These are phyloP conservation scores for Isatis lusitanica DNA, from an alignment of 441 rosid genomes.

Conservation along the genomic window DNA sequence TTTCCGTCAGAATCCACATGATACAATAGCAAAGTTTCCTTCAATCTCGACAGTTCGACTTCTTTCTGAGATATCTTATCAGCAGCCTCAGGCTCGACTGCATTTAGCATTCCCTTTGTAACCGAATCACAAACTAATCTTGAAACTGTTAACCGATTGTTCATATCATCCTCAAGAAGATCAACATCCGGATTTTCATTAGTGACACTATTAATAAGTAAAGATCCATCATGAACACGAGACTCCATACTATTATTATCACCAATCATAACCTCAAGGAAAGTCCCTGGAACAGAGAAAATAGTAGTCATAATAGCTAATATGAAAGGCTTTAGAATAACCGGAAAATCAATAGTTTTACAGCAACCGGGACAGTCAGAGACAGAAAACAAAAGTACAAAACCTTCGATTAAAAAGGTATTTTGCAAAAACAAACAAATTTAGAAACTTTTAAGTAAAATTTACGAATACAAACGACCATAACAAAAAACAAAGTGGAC, in stretches of 20 bases:
- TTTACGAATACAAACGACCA: background rate
- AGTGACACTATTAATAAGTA: background rate
- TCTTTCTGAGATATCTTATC: constrained; percentile 57
- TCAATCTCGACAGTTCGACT: constrained; percentile 46
- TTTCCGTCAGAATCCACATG: constrained; percentile 31
- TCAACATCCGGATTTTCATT: constrained; percentile 36
- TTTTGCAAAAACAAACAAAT: background rate
- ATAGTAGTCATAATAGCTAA: background rate
- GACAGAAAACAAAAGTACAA: background rate
- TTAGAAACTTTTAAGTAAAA: background rate
- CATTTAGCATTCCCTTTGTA: background rate
- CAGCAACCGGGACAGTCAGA: background rate
- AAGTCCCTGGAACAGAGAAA: background rate
- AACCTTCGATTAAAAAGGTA: background rate
- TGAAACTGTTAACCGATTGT: background rate
- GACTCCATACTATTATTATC: background rate
- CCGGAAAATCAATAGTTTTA: background rate
- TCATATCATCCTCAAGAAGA: background rate
- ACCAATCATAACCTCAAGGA: background rate
- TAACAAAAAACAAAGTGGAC: background rate
- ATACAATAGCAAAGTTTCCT: constrained; percentile 39
- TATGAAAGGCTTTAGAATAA: background rate
- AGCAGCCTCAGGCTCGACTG: constrained; percentile 43
- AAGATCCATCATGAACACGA: constrained; percentile 9
- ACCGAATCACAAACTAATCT: background rate